These are phyloP conservation scores for Cubamyces lactineus DNA, from an alignment of 768 basidiomycete genomes.

Conservation along the genomic window DNA sequence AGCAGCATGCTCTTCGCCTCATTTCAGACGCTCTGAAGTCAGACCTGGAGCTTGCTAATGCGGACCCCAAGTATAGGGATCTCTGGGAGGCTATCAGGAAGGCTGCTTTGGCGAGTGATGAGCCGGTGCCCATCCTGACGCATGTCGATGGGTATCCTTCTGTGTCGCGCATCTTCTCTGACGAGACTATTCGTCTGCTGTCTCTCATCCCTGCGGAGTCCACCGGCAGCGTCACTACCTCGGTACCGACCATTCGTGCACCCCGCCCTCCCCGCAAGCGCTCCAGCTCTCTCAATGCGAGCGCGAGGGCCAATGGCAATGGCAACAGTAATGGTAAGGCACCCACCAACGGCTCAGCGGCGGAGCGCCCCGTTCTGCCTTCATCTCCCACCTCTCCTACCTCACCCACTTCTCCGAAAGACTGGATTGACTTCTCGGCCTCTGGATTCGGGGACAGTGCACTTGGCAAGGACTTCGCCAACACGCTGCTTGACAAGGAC, in stretches of 20 bases:
- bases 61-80: conserved; percentile 39
- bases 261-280: conserved; percentile 35
- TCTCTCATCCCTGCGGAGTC: conserved; percentile 52
- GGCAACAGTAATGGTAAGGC: conserved; percentile 21
- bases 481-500: conserved; percentile 62
- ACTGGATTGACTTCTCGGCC: conserved; percentile 73
- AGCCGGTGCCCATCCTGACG: conserved; percentile 16
- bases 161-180: conserved; percentile 60
- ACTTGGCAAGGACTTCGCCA: conserved; percentile 50
- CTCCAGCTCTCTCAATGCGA: conserved; percentile 20
- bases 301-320: conserved; percentile 10
- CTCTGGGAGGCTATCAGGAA: conserved; percentile 62
- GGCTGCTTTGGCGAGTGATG: conserved; percentile 36
- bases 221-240: conserved; percentile 37
- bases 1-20: conserved; percentile 58
- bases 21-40: conserved; percentile 64
- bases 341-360: not conserved
- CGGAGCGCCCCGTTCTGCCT: not conserved
- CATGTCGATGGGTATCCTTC: conserved; percentile 42
- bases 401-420: conserved; percentile 40
- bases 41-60: conserved; percentile 33
- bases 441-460: conserved; percentile 57
- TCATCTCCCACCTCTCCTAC: conserved; percentile 20
- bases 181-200: conserved; percentile 63
- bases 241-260: conserved; percentile 25